Evolutionary conservation across 1,284 basidiomycete genomes (phyloP), one percentile per base, ranked within the genome.

Genomic region (Exobasidium cylindrosporum): DNA sequence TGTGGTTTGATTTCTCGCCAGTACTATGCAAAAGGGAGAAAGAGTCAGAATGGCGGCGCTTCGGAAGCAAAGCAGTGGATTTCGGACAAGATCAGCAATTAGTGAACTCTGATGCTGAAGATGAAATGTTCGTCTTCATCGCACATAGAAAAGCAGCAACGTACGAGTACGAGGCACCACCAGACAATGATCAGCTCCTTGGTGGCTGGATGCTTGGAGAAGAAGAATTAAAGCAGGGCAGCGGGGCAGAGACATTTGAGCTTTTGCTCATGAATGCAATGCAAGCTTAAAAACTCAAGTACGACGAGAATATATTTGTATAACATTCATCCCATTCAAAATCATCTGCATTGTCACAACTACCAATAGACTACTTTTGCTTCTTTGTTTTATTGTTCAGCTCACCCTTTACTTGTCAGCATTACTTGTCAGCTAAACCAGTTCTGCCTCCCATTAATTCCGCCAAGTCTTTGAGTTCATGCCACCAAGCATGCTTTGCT

Each of bases 401-500:
- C 26, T 24, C 47, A 50, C 47, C 26, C 26, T 13, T 28, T 28
- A 50, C 47, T 28, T 7, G 13, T 50, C 47, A 50, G 21, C 14
- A 13, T 24, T 24, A 24, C 47, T 50, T 50, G 4, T 55, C 47
- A 24, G 47, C 47, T 21, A 72, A 60, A 2, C 58, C 67, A 5
- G 63, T 68, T 3, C 71, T 62, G n/a, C 72, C 72, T 29, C 69
- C 72, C n/a, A 74, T 67, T 46, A 74, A 63, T 68, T 74, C 72
- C 1, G 66, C 70, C 24, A 74, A 65, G 30, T 57, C 66, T 67
- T 74, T 74, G 65, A 63, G 57, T 26, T 68, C 64, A 58, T 72
- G 68, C 96, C 95, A 98, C 92, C 92, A 95, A 57, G 84, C 82
- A 35, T 84, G 82, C 81, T 87, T 90, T 0, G 92, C 93, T 66